phyloP scores from a whole-genome alignment of 2,329 filamentous ascomycete species.

The Aspergillus novofumigatus region DNA sequence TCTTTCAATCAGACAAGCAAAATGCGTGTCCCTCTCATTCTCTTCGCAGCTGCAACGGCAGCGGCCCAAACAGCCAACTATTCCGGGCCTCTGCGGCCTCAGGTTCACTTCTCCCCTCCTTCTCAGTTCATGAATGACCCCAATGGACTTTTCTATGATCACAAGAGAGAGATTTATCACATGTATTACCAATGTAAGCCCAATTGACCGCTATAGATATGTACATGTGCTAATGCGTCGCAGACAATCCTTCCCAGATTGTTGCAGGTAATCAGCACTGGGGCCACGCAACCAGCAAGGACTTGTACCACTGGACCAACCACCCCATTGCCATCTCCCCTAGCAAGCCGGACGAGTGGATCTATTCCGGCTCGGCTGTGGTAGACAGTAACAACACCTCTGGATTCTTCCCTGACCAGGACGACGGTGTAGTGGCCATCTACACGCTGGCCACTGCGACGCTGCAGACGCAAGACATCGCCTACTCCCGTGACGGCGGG shows the following conservation, averaged over 20 bases:
- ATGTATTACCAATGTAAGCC: conserved; percentile 60
- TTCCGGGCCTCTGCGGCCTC: conserved; percentile 23
- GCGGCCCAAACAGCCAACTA: conserved; percentile 8
- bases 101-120: conserved; percentile 30
- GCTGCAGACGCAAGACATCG: conserved; percentile 54
- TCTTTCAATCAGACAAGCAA: neutral
- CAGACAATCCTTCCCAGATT: conserved; percentile 48
- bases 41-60: conserved; percentile 2
- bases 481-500: conserved; percentile 59
- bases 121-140: conserved; percentile 52
- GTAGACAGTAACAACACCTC: conserved; percentile 61
- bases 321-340: conserved; percentile 59
- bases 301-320: conserved; percentile 62
- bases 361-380: conserved; percentile 56
- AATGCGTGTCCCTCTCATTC: neutral
- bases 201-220: neutral
- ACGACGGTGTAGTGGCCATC: conserved; percentile 61
- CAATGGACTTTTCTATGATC: conserved; percentile 60
- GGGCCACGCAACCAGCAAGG: conserved; percentile 61
- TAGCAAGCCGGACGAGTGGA: conserved; percentile 37
- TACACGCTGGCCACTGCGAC: conserved; percentile 42
- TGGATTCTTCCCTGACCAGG: conserved; percentile 60
- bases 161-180: conserved; percentile 54
- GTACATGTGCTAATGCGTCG: neutral
- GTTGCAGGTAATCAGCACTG: conserved; percentile 60